phyloP scores from a whole-genome alignment of 495 filamentous ascomycete species.

The Sordaria brevicollis region DNA sequence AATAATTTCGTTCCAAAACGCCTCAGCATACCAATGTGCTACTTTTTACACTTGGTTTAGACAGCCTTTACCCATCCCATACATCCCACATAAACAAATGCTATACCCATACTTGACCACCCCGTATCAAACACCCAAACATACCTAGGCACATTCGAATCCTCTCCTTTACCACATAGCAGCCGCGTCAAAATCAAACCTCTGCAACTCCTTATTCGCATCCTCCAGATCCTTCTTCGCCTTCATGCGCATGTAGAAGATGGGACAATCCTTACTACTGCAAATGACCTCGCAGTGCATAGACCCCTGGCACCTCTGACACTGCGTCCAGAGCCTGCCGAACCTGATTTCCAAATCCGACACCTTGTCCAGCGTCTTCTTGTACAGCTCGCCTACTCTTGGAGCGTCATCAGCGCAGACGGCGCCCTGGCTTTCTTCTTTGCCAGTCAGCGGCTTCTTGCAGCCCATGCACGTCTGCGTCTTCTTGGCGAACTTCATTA shows the following conservation, averaged over 20 bases:
- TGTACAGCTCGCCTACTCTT: slow-evolving; percentile 85
- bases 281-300: slow-evolving; percentile 98
- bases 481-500: slow-evolving; percentile 98
- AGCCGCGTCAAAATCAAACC: slow-evolving; percentile 76
- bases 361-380: slow-evolving; percentile 76
- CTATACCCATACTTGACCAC: not conserved
- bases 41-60: not conserved
- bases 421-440: slow-evolving; percentile 72
- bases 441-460: slow-evolving; percentile 81
- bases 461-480: slow-evolving; percentile 98
- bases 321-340: slow-evolving; percentile 92
- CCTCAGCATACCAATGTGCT: not conserved
- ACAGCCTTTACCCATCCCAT: not conserved
- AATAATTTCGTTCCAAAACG: not conserved
- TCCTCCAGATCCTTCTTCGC: slow-evolving; percentile 98
- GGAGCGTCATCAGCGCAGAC: slow-evolving; percentile 80
- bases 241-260: slow-evolving; percentile 99
- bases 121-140: not conserved
- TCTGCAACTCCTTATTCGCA: slow-evolving; percentile 74
- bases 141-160: not conserved
- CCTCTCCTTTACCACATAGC: slow-evolving; percentile 32
- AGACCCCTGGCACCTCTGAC: slow-evolving; percentile 93
- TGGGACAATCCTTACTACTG: slow-evolving; percentile 89
- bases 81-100: not conserved
- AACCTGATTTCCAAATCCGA: slow-evolving; percentile 90